Base-by-base conservation (phyloP, 352 stramenopile genomes). In the Phytophthora citrophthora region DNA sequence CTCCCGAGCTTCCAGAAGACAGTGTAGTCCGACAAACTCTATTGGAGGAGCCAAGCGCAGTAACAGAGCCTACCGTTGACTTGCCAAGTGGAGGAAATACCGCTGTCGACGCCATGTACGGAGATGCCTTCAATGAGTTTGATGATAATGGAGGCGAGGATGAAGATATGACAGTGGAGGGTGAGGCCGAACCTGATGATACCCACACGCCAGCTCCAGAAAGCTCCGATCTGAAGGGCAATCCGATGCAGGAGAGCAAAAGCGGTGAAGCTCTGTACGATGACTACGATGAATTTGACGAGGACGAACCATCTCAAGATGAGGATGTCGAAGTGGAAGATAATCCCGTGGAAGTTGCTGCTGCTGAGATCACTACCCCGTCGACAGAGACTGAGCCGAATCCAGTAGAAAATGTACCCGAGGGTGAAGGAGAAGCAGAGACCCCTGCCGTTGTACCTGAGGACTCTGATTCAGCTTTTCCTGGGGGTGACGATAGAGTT, bases 51-150 rank as follows among this genome's bases (percentile, higher is more conserved):
- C 11, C 27, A 8, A 45, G 24, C 52, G 47, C 36, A 31, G 15
- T 13, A 5, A 8, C 18, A 27, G 40, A 56, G 8, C 34, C 26
- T 41, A 40, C 27, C 10, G 40, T 68, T 2, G 26, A 50, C 4
- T 62, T 72, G 15, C 36, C 53, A 49, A 55, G 60, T 44, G 54
- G 13, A 29, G 45, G n/a, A 5, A 70, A 15, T 34, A 44, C 54
- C 1, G 45, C 46, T 29, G 58, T 64, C 4, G 77, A 88, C 64
- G 77, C 76, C 36, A 70, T 90, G 59, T 90, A 89, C 39, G 77
- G 66, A 7, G 81, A 89, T 51, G 68, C 73, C 26, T 83, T 81
- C 44, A 76, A 66, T 16, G 79, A 90, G 39, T 89, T 89, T 59
- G 79, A 89, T 1, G 73, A 83, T 23, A 78, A 79, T 15, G 54